A percentile compares a stretch with the other conserved stretches of the same genome.
Conservation (phyloP, 345 rosid genomes). For the Syzygium jambos region DNA sequence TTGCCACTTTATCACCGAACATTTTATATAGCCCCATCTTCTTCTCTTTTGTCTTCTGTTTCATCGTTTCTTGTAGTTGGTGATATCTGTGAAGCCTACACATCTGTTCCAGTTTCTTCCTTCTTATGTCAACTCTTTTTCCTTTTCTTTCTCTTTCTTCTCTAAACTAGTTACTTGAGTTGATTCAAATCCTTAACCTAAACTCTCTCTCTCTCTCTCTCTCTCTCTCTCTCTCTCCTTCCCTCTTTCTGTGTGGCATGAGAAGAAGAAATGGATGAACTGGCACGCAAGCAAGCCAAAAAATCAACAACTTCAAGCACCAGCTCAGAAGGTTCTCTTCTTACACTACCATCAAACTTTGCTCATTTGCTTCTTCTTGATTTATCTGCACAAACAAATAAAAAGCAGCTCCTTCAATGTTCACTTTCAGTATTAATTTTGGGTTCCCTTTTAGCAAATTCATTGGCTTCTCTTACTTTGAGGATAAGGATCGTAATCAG, state of each 20-base stretch:
- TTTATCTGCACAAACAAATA: not conserved
- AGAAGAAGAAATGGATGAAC: constrained; percentile 2
- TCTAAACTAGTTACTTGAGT: not conserved
- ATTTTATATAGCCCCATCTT: not conserved
- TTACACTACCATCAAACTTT: not conserved
- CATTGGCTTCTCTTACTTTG: not conserved
- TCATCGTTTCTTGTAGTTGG: not conserved
- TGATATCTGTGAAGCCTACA: not conserved
- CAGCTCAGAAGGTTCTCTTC: constrained; percentile 1
- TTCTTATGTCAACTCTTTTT: too few relatives aligned
- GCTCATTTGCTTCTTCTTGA: not conserved
- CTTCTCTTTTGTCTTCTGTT: not conserved
- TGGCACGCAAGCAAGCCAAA: not conserved
- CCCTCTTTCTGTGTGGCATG: not conserved
- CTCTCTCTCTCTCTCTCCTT: not conserved
- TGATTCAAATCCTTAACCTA: not conserved
- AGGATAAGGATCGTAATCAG: not conserved
- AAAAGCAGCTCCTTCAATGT: not conserved
- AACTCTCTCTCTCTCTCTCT: not conserved
- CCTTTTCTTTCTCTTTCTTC: not conserved
- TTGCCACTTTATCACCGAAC: not conserved
- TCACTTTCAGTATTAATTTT: not conserved
- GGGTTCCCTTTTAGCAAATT: not conserved
- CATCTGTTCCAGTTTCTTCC: not conserved
- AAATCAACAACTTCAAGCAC: not conserved